phyloP scores from a whole-genome alignment of 2,329 filamentous ascomycete species.

The Phaeosphaeriaceae sp. region DNA sequence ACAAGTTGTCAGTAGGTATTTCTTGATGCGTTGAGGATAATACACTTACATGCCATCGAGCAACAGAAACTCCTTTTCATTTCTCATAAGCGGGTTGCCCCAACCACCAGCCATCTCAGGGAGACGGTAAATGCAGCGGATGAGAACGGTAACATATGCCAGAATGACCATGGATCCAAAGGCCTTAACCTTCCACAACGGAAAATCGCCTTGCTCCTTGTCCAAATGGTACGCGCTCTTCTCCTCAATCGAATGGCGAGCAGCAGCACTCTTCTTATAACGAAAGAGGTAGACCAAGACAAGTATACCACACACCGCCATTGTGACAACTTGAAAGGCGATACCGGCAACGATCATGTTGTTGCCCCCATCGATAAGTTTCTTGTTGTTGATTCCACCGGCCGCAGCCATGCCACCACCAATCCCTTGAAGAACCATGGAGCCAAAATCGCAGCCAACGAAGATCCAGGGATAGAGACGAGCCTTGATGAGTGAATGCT shows the following conservation, averaged over 20 bases:
- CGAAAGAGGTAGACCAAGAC: slow-evolving; percentile 43
- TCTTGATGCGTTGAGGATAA: no score
- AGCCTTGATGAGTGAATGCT: slow-evolving; percentile 48
- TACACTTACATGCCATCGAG: slow-evolving; percentile 52
- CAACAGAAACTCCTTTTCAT: slow-evolving; percentile 55
- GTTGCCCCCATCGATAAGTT: slow-evolving; percentile 52
- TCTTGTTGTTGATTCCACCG: slow-evolving; percentile 33
- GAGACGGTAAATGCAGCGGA: slow-evolving; percentile 55
- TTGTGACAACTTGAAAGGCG: slow-evolving; percentile 60
- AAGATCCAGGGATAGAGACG: slow-evolving; percentile 63
- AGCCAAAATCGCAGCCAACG: slow-evolving; percentile 62
- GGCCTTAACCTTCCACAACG: slow-evolving; percentile 25
- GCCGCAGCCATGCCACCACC: slow-evolving; percentile 62
- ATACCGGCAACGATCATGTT: slow-evolving; percentile 64
- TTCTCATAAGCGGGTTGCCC: slow-evolving; percentile 51
- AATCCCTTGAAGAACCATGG: slow-evolving; percentile 61
- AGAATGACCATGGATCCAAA: slow-evolving; percentile 37
- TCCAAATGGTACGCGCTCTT: slow-evolving; percentile 33
- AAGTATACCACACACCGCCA: slow-evolving; percentile 54
- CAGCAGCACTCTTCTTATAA: slow-evolving; percentile 25
- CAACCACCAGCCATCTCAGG: slow-evolving; percentile 56
- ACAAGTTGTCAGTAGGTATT: slow-evolving; percentile 1
- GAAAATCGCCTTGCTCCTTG: slow-evolving; percentile 25
- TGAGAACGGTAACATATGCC: slow-evolving; percentile 53
- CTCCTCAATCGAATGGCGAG: slow-evolving; percentile 15